Percentiles rank a stretch among this genome's conserved stretches.
Conservation (phyloP, 495 filamentous ascomycete genomes). For the Lophiostoma macrostomum region DNA sequence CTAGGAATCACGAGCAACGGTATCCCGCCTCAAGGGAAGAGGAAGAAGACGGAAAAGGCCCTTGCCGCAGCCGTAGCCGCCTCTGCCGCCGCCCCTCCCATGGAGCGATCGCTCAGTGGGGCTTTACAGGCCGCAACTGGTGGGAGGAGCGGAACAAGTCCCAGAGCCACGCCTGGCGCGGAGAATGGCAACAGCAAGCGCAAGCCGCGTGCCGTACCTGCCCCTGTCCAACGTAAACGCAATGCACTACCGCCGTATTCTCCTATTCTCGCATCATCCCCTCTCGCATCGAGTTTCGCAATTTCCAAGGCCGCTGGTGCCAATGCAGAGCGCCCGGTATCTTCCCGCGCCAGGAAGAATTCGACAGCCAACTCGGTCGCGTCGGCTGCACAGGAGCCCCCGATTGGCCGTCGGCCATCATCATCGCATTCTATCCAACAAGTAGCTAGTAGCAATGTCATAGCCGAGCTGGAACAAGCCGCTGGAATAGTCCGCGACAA, state of each 20-base stretch:
- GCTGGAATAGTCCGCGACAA: slow-evolving; percentile 16
- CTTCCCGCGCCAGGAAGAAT: slow-evolving; percentile 32
- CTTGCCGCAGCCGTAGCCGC: slow-evolving; percentile 42
- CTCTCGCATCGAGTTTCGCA: slow-evolving; percentile 62
- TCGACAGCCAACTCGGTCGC: slow-evolving; percentile 29
- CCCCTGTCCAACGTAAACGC: slow-evolving; percentile 39
- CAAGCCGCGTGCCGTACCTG: slow-evolving; percentile 59
- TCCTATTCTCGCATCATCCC: slow-evolving; percentile 69
- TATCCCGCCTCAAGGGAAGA: slow-evolving; percentile 55
- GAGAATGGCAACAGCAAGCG: slow-evolving; percentile 55
- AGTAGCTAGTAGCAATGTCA: slow-evolving; percentile 22
- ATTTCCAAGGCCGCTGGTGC: slow-evolving; percentile 42
- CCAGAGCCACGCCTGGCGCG: slow-evolving; percentile 58
- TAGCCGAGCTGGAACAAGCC: slow-evolving; percentile 28
- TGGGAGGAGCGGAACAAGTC: slow-evolving; percentile 51
- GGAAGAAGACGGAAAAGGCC: slow-evolving; percentile 74
- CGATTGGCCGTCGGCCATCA: slow-evolving; percentile 56
- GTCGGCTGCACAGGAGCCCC: slow-evolving; percentile 46
- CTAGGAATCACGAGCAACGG: slow-evolving; percentile 37
- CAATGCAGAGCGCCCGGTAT: slow-evolving; percentile 29
- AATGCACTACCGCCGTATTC: slow-evolving; percentile 55
- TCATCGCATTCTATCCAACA: slow-evolving; percentile 34
- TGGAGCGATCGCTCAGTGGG: slow-evolving; percentile 70
- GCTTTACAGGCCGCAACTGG: slow-evolving; percentile 46
- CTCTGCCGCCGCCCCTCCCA: slow-evolving; percentile 44